These are phyloP conservation scores for Dendrocalamus latiflorus DNA, from an alignment of 202 grass and related monocot species.

Conservation along the genomic window DNA sequence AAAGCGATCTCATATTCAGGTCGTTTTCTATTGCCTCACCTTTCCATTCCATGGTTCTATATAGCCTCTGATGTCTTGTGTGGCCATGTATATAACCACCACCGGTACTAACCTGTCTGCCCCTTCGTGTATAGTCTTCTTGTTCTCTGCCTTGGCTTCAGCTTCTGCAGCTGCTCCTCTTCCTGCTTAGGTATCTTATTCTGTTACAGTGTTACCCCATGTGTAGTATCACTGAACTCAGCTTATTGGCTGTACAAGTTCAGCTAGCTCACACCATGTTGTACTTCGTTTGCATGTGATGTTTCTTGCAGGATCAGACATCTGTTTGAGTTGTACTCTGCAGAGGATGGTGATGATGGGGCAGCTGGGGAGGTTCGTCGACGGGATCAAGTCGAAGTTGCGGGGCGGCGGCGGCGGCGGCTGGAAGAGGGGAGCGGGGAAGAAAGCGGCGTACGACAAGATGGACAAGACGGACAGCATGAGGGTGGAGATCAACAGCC, in stretches of 20 bases:
- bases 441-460: slow-evolving; percentile 48
- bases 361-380: slow-evolving; percentile 58
- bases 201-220: neutral
- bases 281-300: neutral
- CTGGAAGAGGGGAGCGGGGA: slow-evolving; percentile 5
- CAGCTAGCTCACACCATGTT: neutral
- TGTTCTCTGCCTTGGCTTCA: neutral
- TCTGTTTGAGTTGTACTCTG: neutral
- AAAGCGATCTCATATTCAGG: neutral
- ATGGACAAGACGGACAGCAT: slow-evolving; percentile 92
- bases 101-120: neutral
- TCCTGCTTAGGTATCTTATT: neutral
- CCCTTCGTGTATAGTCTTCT: too few species aligned
- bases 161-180: neutral
- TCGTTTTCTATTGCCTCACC: neutral
- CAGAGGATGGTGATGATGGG: slow-evolving; percentile 57
- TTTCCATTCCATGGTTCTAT: neutral
- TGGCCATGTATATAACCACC: neutral
- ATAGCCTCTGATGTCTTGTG: neutral
- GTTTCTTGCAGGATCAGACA: too few species aligned
- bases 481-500: slow-evolving; percentile 86
- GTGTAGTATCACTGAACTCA: neutral
- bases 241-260: neutral
- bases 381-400: slow-evolving; percentile 65
- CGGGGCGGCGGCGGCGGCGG: neutral